Base-by-base conservation (phyloP, 441 rosid species). In the Pelargonium citronellum region DNA sequence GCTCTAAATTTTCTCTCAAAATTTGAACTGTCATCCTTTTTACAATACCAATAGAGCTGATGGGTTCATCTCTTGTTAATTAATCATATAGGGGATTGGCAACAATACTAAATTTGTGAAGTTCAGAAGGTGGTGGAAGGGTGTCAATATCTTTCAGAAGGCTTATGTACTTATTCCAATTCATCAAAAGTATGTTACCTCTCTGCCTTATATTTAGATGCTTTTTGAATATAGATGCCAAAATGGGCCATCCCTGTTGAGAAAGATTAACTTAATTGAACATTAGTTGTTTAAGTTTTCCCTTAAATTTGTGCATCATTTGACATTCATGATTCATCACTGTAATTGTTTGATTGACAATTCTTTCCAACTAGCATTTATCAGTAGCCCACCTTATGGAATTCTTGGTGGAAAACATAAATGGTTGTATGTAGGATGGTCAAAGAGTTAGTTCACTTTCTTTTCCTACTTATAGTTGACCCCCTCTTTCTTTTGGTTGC, bases 61-160 rank as follows among this genome's bases (percentile, higher is more conserved):
- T n/a, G 16, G 49, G 27, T 73, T 57, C 57, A 67, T 74, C 39
- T 9, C 39, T 34, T 0, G 6, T 34, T 34, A 34, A 34, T 34
- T 34, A 3, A 67, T 43, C 49, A 69, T 71, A 39, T 82, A 53
- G 93, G 87, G 83, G 24, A 76, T 37, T 53, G 82, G 84, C 83
- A 88, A 84, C 79, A 87, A 82, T 77, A 75, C 87, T 62, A 73
- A 69, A 74, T 92, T 92, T 83, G 74, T 80, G 55, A 95, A 82
- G 88, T 89, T 92, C 79, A 84, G 99, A 83, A 92, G 96, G 83
- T 95, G 99, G 99, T 95, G 97, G 99, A 90, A 80, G 82, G 97
- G 93, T 73, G 82, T 84, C 71, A 84, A 89, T 81, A 79, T 95
- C 66, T 95, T 95, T 78, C 88, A 87, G 71, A 95, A 90, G 81